Evolutionary conservation across 768 basidiomycete species (phyloP), one percentile per base, ranked within the genome.

Genomic region (Tricholoma bakamatsutake): DNA sequence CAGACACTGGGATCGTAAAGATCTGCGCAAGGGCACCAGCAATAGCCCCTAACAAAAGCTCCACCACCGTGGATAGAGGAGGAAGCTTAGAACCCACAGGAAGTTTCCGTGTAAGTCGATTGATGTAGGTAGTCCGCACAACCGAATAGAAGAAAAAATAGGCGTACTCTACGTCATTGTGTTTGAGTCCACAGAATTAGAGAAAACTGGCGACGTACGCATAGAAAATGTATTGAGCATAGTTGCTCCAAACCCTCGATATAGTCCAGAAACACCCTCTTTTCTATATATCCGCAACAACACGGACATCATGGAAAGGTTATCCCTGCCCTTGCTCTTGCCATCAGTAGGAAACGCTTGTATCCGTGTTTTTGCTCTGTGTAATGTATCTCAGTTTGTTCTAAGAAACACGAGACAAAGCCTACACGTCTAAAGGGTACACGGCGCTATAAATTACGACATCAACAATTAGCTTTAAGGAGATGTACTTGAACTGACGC

Each of bases 81-180:
- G 81, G 82, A 0, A 81, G 59, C 61, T 83, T 85, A 28, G 83
- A 76, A 4, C 88, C 85, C 1, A 80, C 64, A 0, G 86, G 81
- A 1, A 83, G 76, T 53, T 77, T 81, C 17, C 77, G 72, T 10
- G 79, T 72, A 48, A 92, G 71, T 15, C 90, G 82, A 64, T 83
- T 86, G 62, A 89, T 82, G 71, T 94, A 94, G 4, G 88, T 80
- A 18, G 79, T 83, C 61, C 97, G 83, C 24, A 98, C 88, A 69
- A 93, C 78, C 18, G 94, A 90, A 69, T 98, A 98, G 76, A 97
- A 98, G 80, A 96, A 98, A 80, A 99, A 99, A 75, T 99, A 99
- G 24, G 97, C 96, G 67, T 95, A 98, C 83, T 97, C 95, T 97
- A 59, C 42, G 27, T 31, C n/a, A 31, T 3, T n/a, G 24, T n/a